A percentile compares a stretch with the other conserved stretches of the same genome.
These are phyloP conservation scores for Populus alba DNA, from an alignment of 345 rosid genomes.

Conservation along the genomic window DNA sequence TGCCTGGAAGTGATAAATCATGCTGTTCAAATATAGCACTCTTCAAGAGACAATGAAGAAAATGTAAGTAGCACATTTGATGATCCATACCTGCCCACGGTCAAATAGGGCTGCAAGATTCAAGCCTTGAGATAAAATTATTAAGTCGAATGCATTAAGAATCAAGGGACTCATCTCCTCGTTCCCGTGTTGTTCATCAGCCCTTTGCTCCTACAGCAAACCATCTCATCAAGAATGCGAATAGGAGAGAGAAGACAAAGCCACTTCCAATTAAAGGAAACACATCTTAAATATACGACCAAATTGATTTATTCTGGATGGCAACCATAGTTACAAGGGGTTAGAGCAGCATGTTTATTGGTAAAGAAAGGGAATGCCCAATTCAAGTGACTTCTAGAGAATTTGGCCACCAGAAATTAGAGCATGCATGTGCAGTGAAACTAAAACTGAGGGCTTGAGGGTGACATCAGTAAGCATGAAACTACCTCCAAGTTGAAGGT, in stretches of 20 bases:
- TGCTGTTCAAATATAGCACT: neutral
- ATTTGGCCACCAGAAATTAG: neutral
- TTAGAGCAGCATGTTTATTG: neutral
- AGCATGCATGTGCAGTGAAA: neutral
- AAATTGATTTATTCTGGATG: neutral
- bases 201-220: constrained; percentile 48
- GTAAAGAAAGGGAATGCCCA: neutral
- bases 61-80: constrained; percentile 4
- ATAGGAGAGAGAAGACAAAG: constrained; percentile 6
- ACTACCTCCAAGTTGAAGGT: neutral
- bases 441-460: neutral
- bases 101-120: constrained; percentile 90
- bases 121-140: constrained; percentile 88
- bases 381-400: neutral
- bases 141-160: constrained; percentile 93
- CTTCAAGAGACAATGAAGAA: constrained; percentile 2
- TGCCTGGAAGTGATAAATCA: neutral
- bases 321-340: neutral
- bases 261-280: constrained; percentile 1
- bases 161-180: constrained; percentile 72
- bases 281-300: neutral
- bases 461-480: neutral
- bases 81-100: constrained; percentile 65
- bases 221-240: constrained; percentile 13
- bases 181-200: constrained; percentile 44